Evolutionary conservation across 352 stramenopile genomes (phyloP).

Genomic region (Phytophthora sp.): DNA sequence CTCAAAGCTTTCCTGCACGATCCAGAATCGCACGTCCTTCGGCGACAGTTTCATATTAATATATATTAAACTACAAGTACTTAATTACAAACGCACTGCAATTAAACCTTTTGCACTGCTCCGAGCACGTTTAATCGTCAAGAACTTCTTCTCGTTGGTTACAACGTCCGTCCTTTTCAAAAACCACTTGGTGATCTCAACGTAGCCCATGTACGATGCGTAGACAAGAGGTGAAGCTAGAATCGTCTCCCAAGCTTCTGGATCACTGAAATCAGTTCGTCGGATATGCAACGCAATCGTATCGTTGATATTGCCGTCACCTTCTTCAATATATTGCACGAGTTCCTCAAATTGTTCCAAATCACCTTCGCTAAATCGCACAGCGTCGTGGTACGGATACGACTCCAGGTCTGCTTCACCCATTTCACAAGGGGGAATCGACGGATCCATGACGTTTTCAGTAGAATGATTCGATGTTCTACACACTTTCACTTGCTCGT

Average conservation of each 20-base stretch:
- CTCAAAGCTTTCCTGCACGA: no score
- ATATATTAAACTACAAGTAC: no score
- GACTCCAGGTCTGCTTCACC: neutral
- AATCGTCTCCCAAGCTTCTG: constrained; percentile 4
- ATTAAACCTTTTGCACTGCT: no score
- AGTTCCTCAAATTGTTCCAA: constrained; percentile 8
- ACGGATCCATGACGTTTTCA: no score
- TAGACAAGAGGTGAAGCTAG: constrained; percentile 6
- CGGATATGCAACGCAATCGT: constrained; percentile 6
- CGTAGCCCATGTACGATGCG: constrained; percentile 13
- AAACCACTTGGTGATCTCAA: constrained; percentile 24
- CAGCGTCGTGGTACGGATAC: constrained; percentile 11
- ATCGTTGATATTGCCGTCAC: constrained; percentile 13
- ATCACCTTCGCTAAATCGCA: constrained; percentile 10
- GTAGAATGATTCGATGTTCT: no score
- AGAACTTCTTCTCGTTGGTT: constrained; percentile 37
- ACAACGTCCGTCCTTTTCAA: constrained; percentile 27
- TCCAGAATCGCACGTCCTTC: no score
- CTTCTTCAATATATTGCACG: constrained; percentile 15
- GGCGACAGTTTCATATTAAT: no score
- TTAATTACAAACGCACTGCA: no score
- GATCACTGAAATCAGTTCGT: neutral
- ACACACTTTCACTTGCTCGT: no score
- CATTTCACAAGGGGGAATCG: neutral
- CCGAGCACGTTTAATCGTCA: constrained; percentile 8